Conservation (phyloP, 2,329 filamentous ascomycete species). For the Aureobasidium mangrovei region DNA sequence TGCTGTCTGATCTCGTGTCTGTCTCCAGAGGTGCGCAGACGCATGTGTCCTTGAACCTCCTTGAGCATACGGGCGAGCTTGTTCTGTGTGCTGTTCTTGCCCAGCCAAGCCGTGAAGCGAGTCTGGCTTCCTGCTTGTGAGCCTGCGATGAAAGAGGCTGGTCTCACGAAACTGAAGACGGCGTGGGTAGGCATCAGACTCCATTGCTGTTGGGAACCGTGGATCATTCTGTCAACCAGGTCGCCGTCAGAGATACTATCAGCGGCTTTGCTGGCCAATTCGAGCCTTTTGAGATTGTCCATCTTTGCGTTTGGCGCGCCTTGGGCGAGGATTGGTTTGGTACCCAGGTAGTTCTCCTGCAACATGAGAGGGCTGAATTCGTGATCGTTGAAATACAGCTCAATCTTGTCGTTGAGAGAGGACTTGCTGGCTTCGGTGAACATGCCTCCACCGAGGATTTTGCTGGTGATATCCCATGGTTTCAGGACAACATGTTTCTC, state of each 20-base stretch:
- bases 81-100: slow-evolving; percentile 80
- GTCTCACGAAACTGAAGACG: slow-evolving; percentile 87
- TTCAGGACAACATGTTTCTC: slow-evolving; percentile 96
- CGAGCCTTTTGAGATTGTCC: slow-evolving; percentile 70
- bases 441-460: slow-evolving; percentile 80
- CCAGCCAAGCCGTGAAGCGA: slow-evolving; percentile 83
- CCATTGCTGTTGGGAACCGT: slow-evolving; percentile 97
- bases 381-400: slow-evolving; percentile 98
- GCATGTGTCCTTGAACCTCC: slow-evolving; percentile 96
- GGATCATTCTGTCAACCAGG: slow-evolving; percentile 94
- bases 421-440: slow-evolving; percentile 76
- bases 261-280: slow-evolving; percentile 78
- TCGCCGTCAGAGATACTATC: slow-evolving; percentile 97
- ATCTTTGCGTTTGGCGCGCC: slow-evolving; percentile 47
- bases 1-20: slow-evolving; percentile 90
- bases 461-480: slow-evolving; percentile 94
- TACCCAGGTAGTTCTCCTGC: slow-evolving; percentile 91
- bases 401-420: slow-evolving; percentile 93
- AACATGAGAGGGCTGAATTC: slow-evolving; percentile 97
- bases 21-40: slow-evolving; percentile 79
- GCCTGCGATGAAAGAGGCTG: slow-evolving; percentile 78
- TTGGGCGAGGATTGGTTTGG: slow-evolving; percentile 60
- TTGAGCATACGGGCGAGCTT: slow-evolving; percentile 73
- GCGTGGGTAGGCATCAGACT: slow-evolving; percentile 95
- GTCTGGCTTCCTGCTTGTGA: slow-evolving; percentile 58